phyloP scores from a whole-genome alignment of 2,329 filamentous ascomycete genomes.

The Chaetothyriales sp. region DNA sequence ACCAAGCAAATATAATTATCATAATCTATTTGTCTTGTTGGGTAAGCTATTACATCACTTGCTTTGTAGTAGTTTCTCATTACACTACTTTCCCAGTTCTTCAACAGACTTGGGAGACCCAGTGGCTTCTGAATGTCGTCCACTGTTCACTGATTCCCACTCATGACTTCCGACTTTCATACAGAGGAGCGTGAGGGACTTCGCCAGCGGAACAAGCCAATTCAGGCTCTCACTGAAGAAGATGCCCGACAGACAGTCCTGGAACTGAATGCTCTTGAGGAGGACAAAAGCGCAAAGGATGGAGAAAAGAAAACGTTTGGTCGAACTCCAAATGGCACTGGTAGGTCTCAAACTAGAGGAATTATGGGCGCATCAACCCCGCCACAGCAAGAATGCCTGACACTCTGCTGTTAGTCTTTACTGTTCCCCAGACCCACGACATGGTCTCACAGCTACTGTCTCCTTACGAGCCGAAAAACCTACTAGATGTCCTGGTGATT shows the following conservation, averaged over 20 bases:
- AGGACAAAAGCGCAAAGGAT: constrained; percentile 28
- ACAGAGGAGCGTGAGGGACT: constrained; percentile 28
- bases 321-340: constrained; percentile 75
- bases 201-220: constrained; percentile 33
- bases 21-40: no score
- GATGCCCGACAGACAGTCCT: constrained; percentile 35
- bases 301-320: constrained; percentile 70
- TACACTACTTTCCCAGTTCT: background rate
- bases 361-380: background rate
- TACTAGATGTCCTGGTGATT: constrained; percentile 72
- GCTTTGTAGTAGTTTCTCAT: background rate
- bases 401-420: constrained; percentile 54
- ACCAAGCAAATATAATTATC: no score
- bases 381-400: background rate
- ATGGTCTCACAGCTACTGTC: constrained; percentile 97
- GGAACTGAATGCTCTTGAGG: constrained; percentile 35
- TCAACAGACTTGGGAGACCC: background rate
- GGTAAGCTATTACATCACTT: no score
- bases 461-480: constrained; percentile 86
- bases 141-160: background rate
- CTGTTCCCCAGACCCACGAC: constrained; percentile 90
- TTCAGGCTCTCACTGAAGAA: constrained; percentile 23
- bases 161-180: constrained; percentile 8
- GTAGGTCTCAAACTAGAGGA: constrained; percentile 42
- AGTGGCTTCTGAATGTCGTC: background rate